Evolutionary conservation across 1,284 basidiomycete species (phyloP), one percentile per base, ranked within the genome.

Genomic region (Coriolopsis trogii): DNA sequence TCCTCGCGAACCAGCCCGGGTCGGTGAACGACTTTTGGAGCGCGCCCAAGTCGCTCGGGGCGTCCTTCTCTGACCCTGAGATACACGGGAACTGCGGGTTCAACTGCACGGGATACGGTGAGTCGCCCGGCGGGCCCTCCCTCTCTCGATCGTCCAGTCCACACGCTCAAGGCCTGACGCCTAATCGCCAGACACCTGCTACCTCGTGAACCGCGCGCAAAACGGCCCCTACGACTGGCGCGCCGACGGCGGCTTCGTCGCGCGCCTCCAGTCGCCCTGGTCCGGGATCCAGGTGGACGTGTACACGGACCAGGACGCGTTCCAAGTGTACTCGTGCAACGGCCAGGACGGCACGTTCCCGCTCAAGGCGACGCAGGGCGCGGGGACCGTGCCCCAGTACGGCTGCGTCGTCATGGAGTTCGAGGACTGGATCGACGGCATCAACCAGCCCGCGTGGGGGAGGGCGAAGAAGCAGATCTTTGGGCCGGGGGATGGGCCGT

Each of bases 361-460:
- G 16, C 73, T 79, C 3, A 84, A 84, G 62, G 63, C 41, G 1
- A 71, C 75, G 21, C 82, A 83, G 49, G 80, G 79, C 9, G n/a
- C n/a, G n/a, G n/a, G 79, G 79, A 0, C 75, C 76, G 3, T 59
- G 61, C 8, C 60, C 69, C 6, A 67, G 25, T 74, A 72, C 63
- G 69, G 73, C 21, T 80, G 77, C 2, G 72, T 83, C 16, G 81
- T 80, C 0, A 75, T 84, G 48, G 81, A 84, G 41, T 34, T 41
- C 36, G 23, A 55, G 31, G 38, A 40, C 49, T 51, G 43, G 29
- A 36, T 42, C 25, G 51, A 50, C 46, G 51, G 40, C 24, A 49
- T 44, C 40, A 45, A 58, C 46, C 49, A 51, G 46, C 44, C 51
- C 4, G 43, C 46, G 28, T 53, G 41, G 37, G 26, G 25, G n/a